Evolutionary conservation across 805 yeast species (phyloP).

Genomic region (Starmerella sp.): DNA sequence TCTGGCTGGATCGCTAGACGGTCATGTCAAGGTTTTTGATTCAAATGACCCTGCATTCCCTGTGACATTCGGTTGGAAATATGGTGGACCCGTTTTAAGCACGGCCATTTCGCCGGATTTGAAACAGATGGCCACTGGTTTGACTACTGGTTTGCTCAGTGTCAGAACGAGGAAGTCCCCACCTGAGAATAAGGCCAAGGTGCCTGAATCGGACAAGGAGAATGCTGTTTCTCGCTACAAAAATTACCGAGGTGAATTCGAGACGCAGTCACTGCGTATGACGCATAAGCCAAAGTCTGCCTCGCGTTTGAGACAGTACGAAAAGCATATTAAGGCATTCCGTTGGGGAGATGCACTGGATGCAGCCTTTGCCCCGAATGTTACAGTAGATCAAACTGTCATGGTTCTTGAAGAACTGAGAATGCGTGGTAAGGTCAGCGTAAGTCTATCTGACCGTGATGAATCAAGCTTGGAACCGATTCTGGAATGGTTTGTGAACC

Average conservation of each 20-base stretch:
- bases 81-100: slow-evolving; percentile 82
- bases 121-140: slow-evolving; percentile 86
- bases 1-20: slow-evolving; percentile 89
- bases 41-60: slow-evolving; percentile 54
- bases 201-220: slow-evolving; percentile 10
- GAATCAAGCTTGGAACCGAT: slow-evolving; percentile 78
- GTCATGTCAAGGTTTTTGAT: slow-evolving; percentile 93
- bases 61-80: slow-evolving; percentile 94
- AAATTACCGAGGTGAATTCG: slow-evolving; percentile 83
- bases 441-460: slow-evolving; percentile 72
- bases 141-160: slow-evolving; percentile 78
- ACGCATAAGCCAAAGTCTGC: slow-evolving; percentile 34
- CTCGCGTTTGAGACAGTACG: slow-evolving; percentile 61
- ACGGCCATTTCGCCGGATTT: slow-evolving; percentile 81
- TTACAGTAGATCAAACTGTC: slow-evolving; percentile 66
- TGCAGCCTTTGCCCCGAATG: slow-evolving; percentile 67
- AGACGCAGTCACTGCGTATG: slow-evolving; percentile 45
- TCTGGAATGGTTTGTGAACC: slow-evolving; percentile 67
- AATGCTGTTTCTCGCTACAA: slow-evolving; percentile 56
- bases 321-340: slow-evolving; percentile 73
- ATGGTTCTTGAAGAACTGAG: slow-evolving; percentile 79
- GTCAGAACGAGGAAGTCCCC: slow-evolving; percentile 75
- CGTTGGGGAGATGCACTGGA: slow-evolving; percentile 90
- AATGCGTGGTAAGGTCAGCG: slow-evolving; percentile 76
- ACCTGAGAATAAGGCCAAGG: slow-evolving; percentile 33